phyloP scores from a whole-genome alignment of 495 filamentous ascomycete species.

The Podospora pseudocomata region DNA sequence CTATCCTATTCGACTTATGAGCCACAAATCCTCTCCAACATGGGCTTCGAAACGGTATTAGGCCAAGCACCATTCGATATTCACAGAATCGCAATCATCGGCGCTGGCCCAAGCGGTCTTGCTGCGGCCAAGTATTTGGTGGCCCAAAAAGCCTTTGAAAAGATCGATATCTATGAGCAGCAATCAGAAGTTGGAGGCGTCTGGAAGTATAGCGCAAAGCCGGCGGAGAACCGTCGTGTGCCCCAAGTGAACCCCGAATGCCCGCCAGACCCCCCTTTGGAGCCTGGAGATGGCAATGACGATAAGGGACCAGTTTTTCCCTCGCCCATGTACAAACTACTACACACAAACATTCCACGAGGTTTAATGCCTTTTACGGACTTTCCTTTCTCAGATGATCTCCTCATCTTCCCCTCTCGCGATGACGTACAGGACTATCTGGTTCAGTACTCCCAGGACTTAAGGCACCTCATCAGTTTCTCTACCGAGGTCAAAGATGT shows the following conservation, averaged over 20 bases:
- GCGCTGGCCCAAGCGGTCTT: conserved; percentile 66
- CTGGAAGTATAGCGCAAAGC: conserved; percentile 68
- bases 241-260: conserved; percentile 42
- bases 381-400: conserved; percentile 55
- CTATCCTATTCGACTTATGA: not conserved
- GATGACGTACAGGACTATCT: conserved; percentile 68
- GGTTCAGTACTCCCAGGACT: conserved; percentile 63
- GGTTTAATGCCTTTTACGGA: conserved; percentile 78
- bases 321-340: conserved; percentile 70
- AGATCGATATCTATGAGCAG: conserved; percentile 79
- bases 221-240: conserved; percentile 31
- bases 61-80: conserved; percentile 35
- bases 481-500: conserved; percentile 41
- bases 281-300: conserved; percentile 7
- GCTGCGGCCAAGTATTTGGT: conserved; percentile 69
- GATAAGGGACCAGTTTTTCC: conserved; percentile 49
- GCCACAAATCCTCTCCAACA: not conserved
- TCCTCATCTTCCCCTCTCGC: conserved; percentile 68
- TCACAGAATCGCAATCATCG: conserved; percentile 60
- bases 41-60: not conserved
- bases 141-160: conserved; percentile 66
- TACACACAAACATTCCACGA: conserved; percentile 87
- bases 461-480: conserved; percentile 48
- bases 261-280: conserved; percentile 41
- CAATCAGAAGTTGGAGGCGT: conserved; percentile 69